Conservation (phyloP, 2,329 filamentous ascomycete species). For the Anisogramma anomala region DNA sequence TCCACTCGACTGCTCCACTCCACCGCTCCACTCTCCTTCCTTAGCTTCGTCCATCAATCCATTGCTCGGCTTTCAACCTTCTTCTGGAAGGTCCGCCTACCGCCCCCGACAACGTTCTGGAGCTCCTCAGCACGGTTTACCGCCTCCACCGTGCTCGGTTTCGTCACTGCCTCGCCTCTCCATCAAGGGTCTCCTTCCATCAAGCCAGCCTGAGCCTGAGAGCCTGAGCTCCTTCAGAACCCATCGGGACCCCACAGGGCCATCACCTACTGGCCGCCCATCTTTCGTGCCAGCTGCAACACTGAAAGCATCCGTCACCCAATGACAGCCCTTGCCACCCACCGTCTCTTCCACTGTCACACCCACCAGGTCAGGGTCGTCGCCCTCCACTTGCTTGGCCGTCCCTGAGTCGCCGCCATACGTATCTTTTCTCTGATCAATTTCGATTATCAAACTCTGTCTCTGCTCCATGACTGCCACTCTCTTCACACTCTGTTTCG, state of each 20-base stretch:
- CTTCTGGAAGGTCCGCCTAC: no score
- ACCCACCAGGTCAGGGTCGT: not conserved
- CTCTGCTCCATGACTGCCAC: constrained; percentile 32
- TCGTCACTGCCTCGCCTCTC: constrained; percentile 1
- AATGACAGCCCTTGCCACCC: not conserved
- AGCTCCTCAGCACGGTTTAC: no score
- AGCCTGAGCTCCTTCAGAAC: constrained; percentile 5
- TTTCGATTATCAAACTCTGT: constrained; percentile 3
- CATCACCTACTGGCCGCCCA: not conserved
- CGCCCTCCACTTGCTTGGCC: no score
- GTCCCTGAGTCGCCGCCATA: constrained; percentile 6
- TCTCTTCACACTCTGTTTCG: constrained; percentile 29
- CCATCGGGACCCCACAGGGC: constrained; percentile 5
- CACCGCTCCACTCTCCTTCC: constrained; percentile 11
- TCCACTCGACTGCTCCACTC: no score
- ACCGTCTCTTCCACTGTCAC: no score
- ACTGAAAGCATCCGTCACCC: not conserved
- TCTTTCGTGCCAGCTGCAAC: not conserved
- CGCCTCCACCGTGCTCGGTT: no score
- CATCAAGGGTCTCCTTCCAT: not conserved
- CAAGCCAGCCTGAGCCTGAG: not conserved
- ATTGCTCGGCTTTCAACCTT: no score
- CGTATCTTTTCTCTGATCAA: not conserved
- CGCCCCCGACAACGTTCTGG: no score
- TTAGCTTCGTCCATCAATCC: no score